Percentiles rank a stretch among this genome's conserved stretches.
These are phyloP conservation scores for Septoria linicola DNA, from an alignment of 2,329 filamentous ascomycete species.

Conservation along the genomic window DNA sequence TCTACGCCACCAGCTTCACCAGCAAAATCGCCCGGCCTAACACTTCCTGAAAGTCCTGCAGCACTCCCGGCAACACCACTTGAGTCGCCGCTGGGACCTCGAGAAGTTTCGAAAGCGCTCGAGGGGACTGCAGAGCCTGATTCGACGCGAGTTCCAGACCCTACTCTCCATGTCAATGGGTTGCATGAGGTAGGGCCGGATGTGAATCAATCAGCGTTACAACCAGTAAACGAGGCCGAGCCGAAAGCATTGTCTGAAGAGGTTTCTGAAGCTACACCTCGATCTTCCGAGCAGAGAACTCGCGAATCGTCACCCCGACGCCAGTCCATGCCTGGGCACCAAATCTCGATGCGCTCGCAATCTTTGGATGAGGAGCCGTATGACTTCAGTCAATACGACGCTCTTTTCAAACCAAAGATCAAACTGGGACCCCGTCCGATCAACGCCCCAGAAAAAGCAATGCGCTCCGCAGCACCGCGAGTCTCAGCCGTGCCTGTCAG, in stretches of 20 bases:
- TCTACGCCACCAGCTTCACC: slow-evolving; percentile 1
- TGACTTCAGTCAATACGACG: slow-evolving; percentile 48
- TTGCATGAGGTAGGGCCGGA: no score
- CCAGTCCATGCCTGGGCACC: slow-evolving; percentile 1
- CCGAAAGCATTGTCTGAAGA: neutral
- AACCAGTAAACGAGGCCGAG: neutral
- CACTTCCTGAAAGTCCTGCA: neutral
- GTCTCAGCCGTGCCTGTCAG: slow-evolving; percentile 41
- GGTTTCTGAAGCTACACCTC: neutral
- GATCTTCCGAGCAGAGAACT: slow-evolving; percentile 1
- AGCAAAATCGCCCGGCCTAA: slow-evolving; percentile 1
- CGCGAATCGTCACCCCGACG: slow-evolving; percentile 5
- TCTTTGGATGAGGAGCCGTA: slow-evolving; percentile 46
- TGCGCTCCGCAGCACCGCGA: slow-evolving; percentile 57
- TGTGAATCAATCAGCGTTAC: no score
- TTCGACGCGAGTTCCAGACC: no score
- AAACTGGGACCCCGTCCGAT: slow-evolving; percentile 87
- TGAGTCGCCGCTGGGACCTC: slow-evolving; percentile 25
- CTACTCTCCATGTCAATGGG: no score
- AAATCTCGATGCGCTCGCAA: slow-evolving; percentile 9
- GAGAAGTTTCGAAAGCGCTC: neutral
- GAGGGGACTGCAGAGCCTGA: no score
- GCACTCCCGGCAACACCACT: slow-evolving; percentile 31
- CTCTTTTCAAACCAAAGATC: slow-evolving; percentile 68
- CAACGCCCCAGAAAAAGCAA: slow-evolving; percentile 38